Base-by-base conservation (phyloP, 2,329 filamentous ascomycete species). In the Plenodomus biglobosus region DNA sequence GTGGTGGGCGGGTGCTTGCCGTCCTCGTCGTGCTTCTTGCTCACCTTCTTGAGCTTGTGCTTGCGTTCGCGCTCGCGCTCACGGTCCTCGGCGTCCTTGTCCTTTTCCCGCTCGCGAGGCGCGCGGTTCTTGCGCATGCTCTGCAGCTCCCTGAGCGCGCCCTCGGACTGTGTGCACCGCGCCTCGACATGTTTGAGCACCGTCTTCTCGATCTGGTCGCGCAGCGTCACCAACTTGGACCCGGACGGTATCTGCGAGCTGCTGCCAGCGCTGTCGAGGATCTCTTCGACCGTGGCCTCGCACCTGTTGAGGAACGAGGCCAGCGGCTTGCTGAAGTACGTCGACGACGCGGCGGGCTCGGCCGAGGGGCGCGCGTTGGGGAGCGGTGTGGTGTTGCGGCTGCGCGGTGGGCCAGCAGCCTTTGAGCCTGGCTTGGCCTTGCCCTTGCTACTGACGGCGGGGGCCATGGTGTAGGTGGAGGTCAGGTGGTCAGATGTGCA, bases 371-470 rank as follows among this genome's bases (percentile, higher is more conserved):
- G 66, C 69, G 78, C 59, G 70, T 75, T 63, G 71, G 82, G 80
- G 64, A 82, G 81, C 30, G 88, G 89, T 15, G 88, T 92, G 30
- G 87, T 89, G 71, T 91, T 92, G 65, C 88, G 85, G 68, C 87
- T 91, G 53, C 83, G 79, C 15, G 66, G 64, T 15, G 61, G 48
- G 40, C 56, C 64, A 10, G 60, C 55, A 18, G 61, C 56, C 54
- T 67, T 70, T 32, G 27, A 32, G 8, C 61, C 56, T 1, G 61
- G 63, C 55, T 78, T 82, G 48, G 76, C 78, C 74, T 89, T 89
- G 75, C 62, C 70, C 53, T 73, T 74, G 60, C 65, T 68, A 55
- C 68, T 68, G 44, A 69, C 62, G 44, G 60, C 46, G 37, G 66
- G 63, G n/a, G 70, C 64, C 68, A 72, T 72, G 50, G 35, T 42